Evolutionary conservation across 2,329 filamentous ascomycete species (phyloP), one percentile per base, ranked within the genome.

Genomic region (Fusarium heterosporum): DNA sequence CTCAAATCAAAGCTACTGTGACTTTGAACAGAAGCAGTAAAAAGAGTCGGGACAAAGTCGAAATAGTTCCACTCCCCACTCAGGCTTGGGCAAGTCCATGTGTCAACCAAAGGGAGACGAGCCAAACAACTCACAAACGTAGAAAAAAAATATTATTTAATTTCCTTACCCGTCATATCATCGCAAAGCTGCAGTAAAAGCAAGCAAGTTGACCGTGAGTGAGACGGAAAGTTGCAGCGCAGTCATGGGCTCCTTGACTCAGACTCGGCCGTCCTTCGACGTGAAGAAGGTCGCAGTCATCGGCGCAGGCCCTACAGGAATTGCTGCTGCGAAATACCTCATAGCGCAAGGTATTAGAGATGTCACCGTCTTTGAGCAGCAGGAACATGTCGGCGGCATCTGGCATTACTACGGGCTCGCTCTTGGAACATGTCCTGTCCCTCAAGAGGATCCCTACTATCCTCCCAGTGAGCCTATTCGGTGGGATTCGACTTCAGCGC

Each of bases 341-440:
- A 76, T 86, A 12, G 92, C 90, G 1, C 93, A 90, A 83, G 73
- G 82, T 36, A 96, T 96, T 73, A 80, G 88, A 13, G 85, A 82
- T 29, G 89, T 98, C 61, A 86, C 89, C 61, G 78, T 97, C 38
- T 96, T 91, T 73, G 96, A 98, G 78, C 93, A 97, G 78, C 89
- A 93, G 68, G 81, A 84, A 42, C 84, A 87, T 46, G 86, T 91
- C 8, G 95, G 93, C 57, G 95, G 96, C 3, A 87, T 96, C 11
- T 98, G 95, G 95, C 90, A 93, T 73, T 93, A 96, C 77, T 89
- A 85, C 64, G 80, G 82, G 28, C 78, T 76, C 61, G 83, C 77
- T 55, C 82, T 75, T 64, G 84, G 70, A 68, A 80, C 74, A 61
- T 84, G 74, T 69, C 84, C 69, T 32, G 81, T 95, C 36, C 93